These are phyloP conservation scores for Plenodomus biglobosus DNA, from an alignment of 2,329 filamentous ascomycete genomes.

Conservation along the genomic window DNA sequence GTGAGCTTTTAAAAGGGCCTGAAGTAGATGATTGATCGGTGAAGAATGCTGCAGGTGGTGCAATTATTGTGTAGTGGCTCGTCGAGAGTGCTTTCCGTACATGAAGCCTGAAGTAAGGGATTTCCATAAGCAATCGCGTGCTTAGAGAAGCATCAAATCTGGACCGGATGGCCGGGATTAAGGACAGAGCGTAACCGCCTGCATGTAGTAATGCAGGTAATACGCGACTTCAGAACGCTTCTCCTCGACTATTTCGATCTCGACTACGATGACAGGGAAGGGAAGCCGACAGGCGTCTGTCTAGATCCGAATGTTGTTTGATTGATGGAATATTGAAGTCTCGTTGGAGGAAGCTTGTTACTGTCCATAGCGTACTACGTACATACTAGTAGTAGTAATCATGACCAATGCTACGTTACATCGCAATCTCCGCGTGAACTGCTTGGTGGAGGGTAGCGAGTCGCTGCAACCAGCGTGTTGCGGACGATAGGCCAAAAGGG, in stretches of 20 bases:
- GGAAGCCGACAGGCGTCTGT: not conserved
- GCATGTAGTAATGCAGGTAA: constrained; percentile 3
- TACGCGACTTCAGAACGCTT: not conserved
- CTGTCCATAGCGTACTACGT: not conserved
- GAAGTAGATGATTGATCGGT: not conserved
- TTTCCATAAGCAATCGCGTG: constrained; percentile 5
- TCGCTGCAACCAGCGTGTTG: constrained; percentile 3
- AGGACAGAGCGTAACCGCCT: constrained; percentile 1
- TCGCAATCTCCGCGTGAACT: constrained; percentile 9
- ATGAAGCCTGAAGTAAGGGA: constrained; percentile 19
- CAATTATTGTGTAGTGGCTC: not conserved
- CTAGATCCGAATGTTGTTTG: not conserved
- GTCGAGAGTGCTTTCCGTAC: not conserved
- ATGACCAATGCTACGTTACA: constrained; percentile 4
- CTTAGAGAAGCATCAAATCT: constrained; percentile 10
- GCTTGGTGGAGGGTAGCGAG: not conserved
- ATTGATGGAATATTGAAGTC: not conserved
- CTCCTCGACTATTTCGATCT: not conserved
- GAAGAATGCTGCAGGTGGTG: not conserved
- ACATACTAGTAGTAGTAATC: too few species aligned
- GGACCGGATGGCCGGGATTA: constrained; percentile 1
- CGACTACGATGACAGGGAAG: not conserved
- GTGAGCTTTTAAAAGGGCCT: not conserved
- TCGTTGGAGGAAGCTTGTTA: not conserved
- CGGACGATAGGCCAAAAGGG: not conserved